phyloP scores from a whole-genome alignment of 148 eudicot genomes.

The Fallopia convolvulus region DNA sequence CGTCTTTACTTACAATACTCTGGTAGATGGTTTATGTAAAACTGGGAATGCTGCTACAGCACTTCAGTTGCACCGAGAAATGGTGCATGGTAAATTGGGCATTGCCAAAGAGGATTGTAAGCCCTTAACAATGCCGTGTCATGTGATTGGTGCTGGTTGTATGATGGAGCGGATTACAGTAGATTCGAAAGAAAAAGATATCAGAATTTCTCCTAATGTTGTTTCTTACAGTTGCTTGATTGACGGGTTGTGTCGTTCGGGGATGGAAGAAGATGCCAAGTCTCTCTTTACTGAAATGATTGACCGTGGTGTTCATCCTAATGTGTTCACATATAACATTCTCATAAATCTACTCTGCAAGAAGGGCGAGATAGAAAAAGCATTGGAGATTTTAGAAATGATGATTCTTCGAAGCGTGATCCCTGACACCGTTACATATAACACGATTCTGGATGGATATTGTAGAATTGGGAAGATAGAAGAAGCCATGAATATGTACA shows the following conservation, averaged over 20 bases:
- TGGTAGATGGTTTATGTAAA: background rate
- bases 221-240: background rate
- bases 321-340: slow-evolving; percentile 18
- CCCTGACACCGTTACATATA: slow-evolving; percentile 17
- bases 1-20: slow-evolving; percentile 8
- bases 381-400: slow-evolving; percentile 15
- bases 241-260: background rate
- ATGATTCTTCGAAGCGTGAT: slow-evolving; percentile 18
- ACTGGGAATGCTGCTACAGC: background rate
- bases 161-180: background rate
- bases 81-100: background rate
- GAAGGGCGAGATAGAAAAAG: slow-evolving; percentile 19
- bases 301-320: slow-evolving; percentile 17
- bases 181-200: background rate
- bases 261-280: slow-evolving; percentile 6
- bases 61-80: slow-evolving; percentile 13
- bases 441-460: slow-evolving; percentile 21
- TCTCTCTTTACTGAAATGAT: slow-evolving; percentile 15
- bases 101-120: too few species aligned
- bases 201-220: background rate
- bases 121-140: background rate
- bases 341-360: slow-evolving; percentile 22
- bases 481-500: slow-evolving; percentile 21
- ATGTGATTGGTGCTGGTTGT: background rate
- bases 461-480: slow-evolving; percentile 15